These are phyloP conservation scores for Escovopsis weberi DNA, from an alignment of 2,329 filamentous ascomycete genomes.

Conservation along the genomic window DNA sequence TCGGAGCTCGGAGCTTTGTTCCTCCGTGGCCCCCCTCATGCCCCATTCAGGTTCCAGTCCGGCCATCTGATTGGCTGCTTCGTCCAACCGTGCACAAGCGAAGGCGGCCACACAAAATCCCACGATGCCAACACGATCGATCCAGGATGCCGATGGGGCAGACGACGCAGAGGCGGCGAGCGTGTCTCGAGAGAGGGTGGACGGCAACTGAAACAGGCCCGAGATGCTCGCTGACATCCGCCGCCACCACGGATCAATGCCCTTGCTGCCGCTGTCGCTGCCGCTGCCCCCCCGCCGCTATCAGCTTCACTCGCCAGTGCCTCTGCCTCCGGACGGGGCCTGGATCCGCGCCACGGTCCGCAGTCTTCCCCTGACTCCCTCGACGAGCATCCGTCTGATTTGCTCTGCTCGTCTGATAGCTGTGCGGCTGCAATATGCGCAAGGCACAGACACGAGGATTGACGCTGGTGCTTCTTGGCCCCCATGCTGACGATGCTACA, in stretches of 20 bases:
- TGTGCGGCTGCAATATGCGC: no score
- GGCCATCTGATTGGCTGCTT: no score
- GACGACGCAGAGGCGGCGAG: background rate
- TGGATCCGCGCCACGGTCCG: slow-evolving; percentile 6
- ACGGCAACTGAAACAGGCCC: slow-evolving; percentile 13
- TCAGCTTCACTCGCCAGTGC: no score
- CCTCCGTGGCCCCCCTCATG: no score
- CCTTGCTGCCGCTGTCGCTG: background rate
- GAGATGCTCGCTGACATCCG: slow-evolving; percentile 8
- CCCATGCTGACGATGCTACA: no score
- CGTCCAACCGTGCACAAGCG: background rate
- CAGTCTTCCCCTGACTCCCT: slow-evolving; percentile 5
- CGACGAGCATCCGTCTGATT: slow-evolving; percentile 7
- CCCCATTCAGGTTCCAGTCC: no score
- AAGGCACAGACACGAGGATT: no score
- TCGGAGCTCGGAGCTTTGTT: no score
- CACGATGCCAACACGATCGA: no score
- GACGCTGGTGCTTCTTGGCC: no score
- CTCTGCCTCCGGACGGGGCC: background rate
- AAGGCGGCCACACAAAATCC: background rate
- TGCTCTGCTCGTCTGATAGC: background rate
- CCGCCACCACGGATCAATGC: slow-evolving; percentile 2
- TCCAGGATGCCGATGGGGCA: background rate
- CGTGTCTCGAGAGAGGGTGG: slow-evolving; percentile 4
- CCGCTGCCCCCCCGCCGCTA: background rate